These are phyloP conservation scores for Peziza echinospora DNA, from an alignment of 495 filamentous ascomycete genomes.

Conservation along the genomic window DNA sequence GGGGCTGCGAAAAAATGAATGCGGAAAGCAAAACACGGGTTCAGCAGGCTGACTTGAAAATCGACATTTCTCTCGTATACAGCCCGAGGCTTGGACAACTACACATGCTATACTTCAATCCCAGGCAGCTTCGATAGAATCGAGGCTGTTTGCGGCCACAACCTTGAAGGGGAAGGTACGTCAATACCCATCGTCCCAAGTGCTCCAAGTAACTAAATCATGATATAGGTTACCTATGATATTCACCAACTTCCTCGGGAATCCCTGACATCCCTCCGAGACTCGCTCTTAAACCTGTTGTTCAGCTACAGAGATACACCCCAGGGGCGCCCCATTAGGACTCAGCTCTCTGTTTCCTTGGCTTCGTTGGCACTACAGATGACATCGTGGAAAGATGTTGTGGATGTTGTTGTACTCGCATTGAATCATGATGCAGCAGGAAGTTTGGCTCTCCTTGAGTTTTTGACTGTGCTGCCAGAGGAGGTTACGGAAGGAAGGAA, in stretches of 20 bases:
- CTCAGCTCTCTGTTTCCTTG: constrained; percentile 84
- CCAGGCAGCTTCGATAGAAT: constrained; percentile 46
- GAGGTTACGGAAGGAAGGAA: constrained; percentile 98
- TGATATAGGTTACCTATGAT: constrained; percentile 52
- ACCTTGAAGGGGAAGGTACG: constrained; percentile 93
- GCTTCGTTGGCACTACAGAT: constrained; percentile 91
- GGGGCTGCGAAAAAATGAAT: background rate
- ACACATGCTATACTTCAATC: constrained; percentile 71
- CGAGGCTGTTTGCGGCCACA: constrained; percentile 86
- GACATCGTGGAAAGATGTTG: constrained; percentile 84
- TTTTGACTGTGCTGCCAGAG: constrained; percentile 87
- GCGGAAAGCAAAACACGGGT: too few relatives aligned
- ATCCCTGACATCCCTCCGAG: constrained; percentile 51
- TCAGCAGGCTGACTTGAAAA: constrained; percentile 1
- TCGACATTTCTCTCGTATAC: constrained; percentile 10
- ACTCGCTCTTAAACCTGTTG: constrained; percentile 60
- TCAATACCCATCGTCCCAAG: constrained; percentile 5
- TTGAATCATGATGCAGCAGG: constrained; percentile 57
- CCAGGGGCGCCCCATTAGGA: constrained; percentile 76
- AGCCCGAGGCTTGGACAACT: constrained; percentile 76
- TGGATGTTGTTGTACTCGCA: constrained; percentile 52
- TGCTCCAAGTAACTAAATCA: constrained; percentile 16
- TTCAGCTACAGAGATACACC: constrained; percentile 39
- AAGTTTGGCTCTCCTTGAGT: constrained; percentile 73
- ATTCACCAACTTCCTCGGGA: constrained; percentile 63